Percentiles rank a stretch among this genome's conserved stretches.
These are phyloP conservation scores for Pseudogymnoascus verrucosus DNA, from an alignment of 2,329 filamentous ascomycete genomes.

Conservation along the genomic window DNA sequence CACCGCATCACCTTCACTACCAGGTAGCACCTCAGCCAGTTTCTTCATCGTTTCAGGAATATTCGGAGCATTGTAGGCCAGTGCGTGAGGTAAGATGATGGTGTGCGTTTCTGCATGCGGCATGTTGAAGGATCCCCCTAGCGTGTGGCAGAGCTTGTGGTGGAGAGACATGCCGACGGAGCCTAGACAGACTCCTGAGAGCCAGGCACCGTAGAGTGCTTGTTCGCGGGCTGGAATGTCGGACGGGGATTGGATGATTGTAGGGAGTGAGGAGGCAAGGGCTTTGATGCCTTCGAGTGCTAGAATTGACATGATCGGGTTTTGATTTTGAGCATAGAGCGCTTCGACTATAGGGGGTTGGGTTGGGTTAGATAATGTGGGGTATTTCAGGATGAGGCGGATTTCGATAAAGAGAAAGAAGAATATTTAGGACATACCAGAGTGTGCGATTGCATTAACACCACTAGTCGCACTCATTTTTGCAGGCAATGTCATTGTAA, in stretches of 20 bases:
- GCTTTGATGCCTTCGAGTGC: conserved; percentile 49
- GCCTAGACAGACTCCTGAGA: conserved; percentile 53
- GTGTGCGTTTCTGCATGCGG: conserved; percentile 60
- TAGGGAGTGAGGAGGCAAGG: conserved; percentile 45
- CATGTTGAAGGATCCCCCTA: conserved; percentile 55
- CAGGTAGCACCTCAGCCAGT: conserved; percentile 46
- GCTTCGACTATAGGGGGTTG: conserved; percentile 42
- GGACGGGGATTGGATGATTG: conserved; percentile 39
- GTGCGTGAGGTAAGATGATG: conserved; percentile 52
- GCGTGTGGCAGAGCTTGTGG: conserved; percentile 59
- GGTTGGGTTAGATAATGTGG: too few relatives aligned
- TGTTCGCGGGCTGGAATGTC: conserved; percentile 39
- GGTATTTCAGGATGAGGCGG: too few relatives aligned
- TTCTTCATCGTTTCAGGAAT: conserved; percentile 45
- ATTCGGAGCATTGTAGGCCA: conserved; percentile 53
- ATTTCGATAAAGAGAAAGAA: conserved; percentile 25
- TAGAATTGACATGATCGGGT: conserved; percentile 51
- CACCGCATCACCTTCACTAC: conserved; percentile 49
- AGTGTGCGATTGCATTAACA: conserved; percentile 57
- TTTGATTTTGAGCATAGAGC: conserved; percentile 52
- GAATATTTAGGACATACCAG: background rate
- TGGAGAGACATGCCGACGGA: conserved; percentile 56
- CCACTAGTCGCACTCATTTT: conserved; percentile 49
- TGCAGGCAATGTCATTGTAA: conserved; percentile 50
- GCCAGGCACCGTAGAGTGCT: conserved; percentile 57